These are phyloP conservation scores for Corymbia maculata DNA, from an alignment of 345 rosid genomes.

Conservation along the genomic window DNA sequence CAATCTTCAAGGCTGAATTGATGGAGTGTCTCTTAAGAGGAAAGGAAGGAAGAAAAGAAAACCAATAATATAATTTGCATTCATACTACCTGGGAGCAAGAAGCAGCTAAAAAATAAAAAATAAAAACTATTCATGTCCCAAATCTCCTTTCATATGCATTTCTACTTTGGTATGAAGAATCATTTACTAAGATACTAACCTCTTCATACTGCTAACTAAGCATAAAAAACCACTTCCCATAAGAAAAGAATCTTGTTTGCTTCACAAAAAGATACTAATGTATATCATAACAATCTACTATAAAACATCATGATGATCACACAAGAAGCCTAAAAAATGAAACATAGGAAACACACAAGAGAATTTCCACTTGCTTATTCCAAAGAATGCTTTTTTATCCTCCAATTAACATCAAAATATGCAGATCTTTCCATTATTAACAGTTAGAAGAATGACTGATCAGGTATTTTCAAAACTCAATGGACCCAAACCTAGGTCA, in stretches of 20 bases:
- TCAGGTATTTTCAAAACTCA: slow-evolving; percentile 1
- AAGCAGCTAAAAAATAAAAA: not conserved
- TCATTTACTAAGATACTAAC: not conserved
- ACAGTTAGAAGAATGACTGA: not conserved
- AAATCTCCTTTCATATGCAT: not conserved
- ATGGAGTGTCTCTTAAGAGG: not conserved
- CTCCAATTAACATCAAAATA: not conserved
- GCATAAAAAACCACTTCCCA: not conserved
- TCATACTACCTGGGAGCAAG: not conserved
- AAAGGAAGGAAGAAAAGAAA: not conserved
- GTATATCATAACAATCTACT: not conserved
- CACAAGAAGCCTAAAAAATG: not conserved
- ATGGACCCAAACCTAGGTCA: slow-evolving; percentile 52
- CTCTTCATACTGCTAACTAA: not conserved
- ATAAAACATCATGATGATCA: not conserved
- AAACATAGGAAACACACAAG: not conserved
- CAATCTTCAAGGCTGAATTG: not conserved
- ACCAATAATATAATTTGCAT: not conserved
- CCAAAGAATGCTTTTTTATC: not conserved
- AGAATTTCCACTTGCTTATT: not conserved
- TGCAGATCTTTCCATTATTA: not conserved
- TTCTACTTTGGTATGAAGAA: not conserved
- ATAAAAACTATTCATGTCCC: not conserved
- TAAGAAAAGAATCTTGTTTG: not conserved
- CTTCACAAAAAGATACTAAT: not conserved